Base-by-base conservation (phyloP, 2,329 filamentous ascomycete species). In the Neonectria coccinea region DNA sequence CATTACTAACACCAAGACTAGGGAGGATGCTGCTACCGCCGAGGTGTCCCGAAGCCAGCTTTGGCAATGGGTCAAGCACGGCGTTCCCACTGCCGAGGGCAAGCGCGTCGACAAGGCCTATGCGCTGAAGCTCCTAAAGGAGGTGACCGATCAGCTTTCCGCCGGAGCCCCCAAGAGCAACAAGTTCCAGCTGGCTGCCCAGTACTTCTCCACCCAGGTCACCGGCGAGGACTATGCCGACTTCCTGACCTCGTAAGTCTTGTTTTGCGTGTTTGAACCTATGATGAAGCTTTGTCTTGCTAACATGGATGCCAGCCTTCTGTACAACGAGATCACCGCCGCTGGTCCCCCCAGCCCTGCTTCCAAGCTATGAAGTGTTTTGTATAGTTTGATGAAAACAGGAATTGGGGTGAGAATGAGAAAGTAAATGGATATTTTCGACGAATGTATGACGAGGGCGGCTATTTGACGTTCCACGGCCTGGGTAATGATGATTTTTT, bases 181-280 rank as follows among this genome's bases (percentile, higher is more conserved):
- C 85, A 97, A 97, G 85, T 97, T 86, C 83, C 89, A 91, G 65
- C 86, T 97, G 57, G 96, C 96, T 1, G 93, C 93, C 1, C 91
- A 97, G 81, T 98, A 98, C 83, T 97, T 98, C 77, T 89, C 92
- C 36, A 85, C 88, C 50, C 96, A 99, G 85, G 92, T 98, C 62
- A 98, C 95, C 3, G 96, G 96, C 61, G 96, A 98, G 85, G 94
- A 97, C 72, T 98, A 98, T 79, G 94, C 94, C 12, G 96, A 99
- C 80, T 98, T 98, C 84, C 81, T 99, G 83, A 97, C 93, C 8
- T 82, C 83, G 90, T 93, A 84, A 86, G 91, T 83, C 56, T 60
- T 47, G 12, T 42, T 42, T 41, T 27, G 10, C 16, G 25, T 41
- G 48, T 5, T 42, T 33, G 12, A 5, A 31, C 5, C 6, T 16